Base-by-base conservation (phyloP, 305 asterid genomes). In the Solanum hybrid region DNA sequence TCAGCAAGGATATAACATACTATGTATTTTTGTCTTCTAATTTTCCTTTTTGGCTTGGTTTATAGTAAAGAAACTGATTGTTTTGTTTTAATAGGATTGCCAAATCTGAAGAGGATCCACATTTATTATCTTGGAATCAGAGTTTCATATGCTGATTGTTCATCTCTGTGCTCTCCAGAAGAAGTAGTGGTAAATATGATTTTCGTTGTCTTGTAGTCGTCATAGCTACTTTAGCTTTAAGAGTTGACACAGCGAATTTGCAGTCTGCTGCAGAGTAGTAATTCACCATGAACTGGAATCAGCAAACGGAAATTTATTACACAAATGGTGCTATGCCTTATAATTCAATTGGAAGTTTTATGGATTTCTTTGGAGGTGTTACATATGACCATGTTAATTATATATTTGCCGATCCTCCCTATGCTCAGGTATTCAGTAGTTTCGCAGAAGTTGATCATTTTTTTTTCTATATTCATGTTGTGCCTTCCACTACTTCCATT, bases 291-390 rank as follows among this genome's bases (percentile, higher is more conserved):
- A 97, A 94, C 92, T 97, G 99, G 99, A 94, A 93, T 89, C 90
- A 95, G 6, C 95, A 94, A 22, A 92, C 93, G 97, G 98, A 95
- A 88, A 91, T 92, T 92, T 95, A 94, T 76, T 95, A 95, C 90
- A 92, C 95, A 86, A 94, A 93, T 91, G 93, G 94, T 82, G 94
- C 94, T 78, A 88, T 90, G 96, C 98, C 99, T n/a, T 97, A 96
- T 87, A 95, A 94, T 90, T 97, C 98, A 69, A 93, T 94, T 82
- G 99, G 97, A 87, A 95, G 98, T 91, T 96, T 96, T 90, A 96
- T 97, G 89, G 99, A 96, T 94, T 97, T 97, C 90, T 96, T 97
- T 87, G 99, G 98, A 88, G 98, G 97, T 86, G 93, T 95, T 87
- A 95, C 98, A 39, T 97, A 95, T 91, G 98, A 97, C 91, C 98